Base-by-base conservation (phyloP, 371 early-diverging fungal genomes). In the Saksenaea vasiformis region DNA sequence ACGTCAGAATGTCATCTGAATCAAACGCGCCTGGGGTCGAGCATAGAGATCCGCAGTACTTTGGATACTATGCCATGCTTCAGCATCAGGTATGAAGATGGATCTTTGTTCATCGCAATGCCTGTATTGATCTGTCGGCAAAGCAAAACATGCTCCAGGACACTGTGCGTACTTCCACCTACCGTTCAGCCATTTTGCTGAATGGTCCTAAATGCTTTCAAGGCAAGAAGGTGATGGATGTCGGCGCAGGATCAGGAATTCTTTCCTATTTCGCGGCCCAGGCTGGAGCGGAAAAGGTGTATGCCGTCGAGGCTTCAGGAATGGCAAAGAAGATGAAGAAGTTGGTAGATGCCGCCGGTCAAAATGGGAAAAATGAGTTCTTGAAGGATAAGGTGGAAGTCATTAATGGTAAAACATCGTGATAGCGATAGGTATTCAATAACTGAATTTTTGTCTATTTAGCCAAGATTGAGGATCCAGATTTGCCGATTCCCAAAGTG, bases 101-200 rank as follows among this genome's bases (percentile, higher is more conserved):
- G 65, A 28, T 17, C n/a, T 51, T 22, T 70, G 5, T 28, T 17
- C 5, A 39, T 28, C 55, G 3, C 22, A 26, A 47, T n/a, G 22
- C 11, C 22, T n/a, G 24, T 15, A 24, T 34, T 56, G 44, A 56
- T 36, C 5, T 37, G 24, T 39, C 41, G 17, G 44, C 79, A 94
- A n/a, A n/a, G 94, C 97, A 97, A 90, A 97, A 98, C 81, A 98
- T 98, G 98, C 86, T 98, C 22, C 93, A 93, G 78, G 99, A 98
- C 76, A 84, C 83, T 19, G 92, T 96, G 27, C 86, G 99, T 37
- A 98, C 98, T 1, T 89, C 93, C n/a, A 87, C 95, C n/a, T 98
- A 98, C 71, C 91, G 93, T 58, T 86, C 90, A 8, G 96, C 97
- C 5, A 97, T 98, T 44, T 57, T 91, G 10, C 71, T 88, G 43